Evolutionary conservation across 495 filamentous ascomycete species (phyloP), one percentile per base, ranked within the genome.

Genomic region (Annulohypoxylon nitens): DNA sequence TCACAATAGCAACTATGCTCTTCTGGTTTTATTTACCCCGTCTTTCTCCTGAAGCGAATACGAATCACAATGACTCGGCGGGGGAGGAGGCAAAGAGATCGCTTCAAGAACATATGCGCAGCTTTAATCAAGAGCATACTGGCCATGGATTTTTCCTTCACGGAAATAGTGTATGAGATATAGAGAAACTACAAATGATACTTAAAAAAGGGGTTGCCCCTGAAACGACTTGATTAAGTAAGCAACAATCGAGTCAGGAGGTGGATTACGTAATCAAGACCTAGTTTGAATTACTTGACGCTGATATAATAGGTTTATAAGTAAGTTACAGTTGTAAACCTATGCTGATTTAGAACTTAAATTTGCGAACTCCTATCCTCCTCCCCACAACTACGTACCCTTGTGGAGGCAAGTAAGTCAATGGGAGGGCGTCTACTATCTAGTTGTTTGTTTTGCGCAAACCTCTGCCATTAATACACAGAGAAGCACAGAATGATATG

Each of bases 381-480:
- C 20, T 23, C 20, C 20, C 20, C 20, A 23, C 20, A 23, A 23
- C 20, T 23, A 23, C 0, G 20, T 23, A 23, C 20, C 20, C 20
- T 23, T 23, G 1, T 0, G 20, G 20, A 23, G 20, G 20, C 20
- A 23, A 23, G 20, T 23, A 23, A 23, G 20, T 23, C 20, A 1
- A 23, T 23, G 20, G 20, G 20, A 23, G 20, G 20, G 20, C 20
- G 20, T 23, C 20, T 23, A 23, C 30, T 30, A 50, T 9, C 11
- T 71, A 74, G 14, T 62, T 23, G 7, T 62, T 74, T 36, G 71
- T 74, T 41, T 67, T 83, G 25, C 80, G 77, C 34, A 89, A 72
- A 2, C 85, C 83, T 43, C 81, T 81, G 3, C 85, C 86, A 45
- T 78, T 82, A 3, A 85, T 85, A 62, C 88, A 86, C 0, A 90